phyloP scores from a whole-genome alignment of 495 filamentous ascomycete genomes.

The Penicillium cataractarum region DNA sequence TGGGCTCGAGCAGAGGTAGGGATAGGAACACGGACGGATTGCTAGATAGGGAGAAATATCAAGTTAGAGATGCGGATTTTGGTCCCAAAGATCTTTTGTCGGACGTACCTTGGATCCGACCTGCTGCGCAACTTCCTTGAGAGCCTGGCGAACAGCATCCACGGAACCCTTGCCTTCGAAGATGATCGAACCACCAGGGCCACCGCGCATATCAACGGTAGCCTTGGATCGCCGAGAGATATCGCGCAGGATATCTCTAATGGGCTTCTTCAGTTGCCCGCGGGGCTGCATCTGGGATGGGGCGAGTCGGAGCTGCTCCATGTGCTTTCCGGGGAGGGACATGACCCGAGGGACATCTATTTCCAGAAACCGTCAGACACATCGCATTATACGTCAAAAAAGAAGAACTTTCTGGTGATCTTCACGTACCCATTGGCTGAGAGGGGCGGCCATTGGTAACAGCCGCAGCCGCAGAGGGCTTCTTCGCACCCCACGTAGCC shows the following conservation, averaged over 20 bases:
- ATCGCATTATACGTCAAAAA: not conserved
- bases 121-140: constrained; percentile 83
- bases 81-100: not conserved
- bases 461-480: constrained; percentile 56
- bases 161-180: constrained; percentile 81
- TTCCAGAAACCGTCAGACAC: constrained; percentile 7
- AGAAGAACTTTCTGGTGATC: not conserved
- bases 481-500: constrained; percentile 71
- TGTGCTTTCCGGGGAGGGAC: constrained; percentile 76
- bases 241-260: constrained; percentile 80
- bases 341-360: constrained; percentile 59
- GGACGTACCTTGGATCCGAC: constrained; percentile 76
- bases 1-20: constrained; percentile 79
- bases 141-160: constrained; percentile 75
- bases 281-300: constrained; percentile 72
- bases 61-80: not conserved
- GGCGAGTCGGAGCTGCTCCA: constrained; percentile 70
- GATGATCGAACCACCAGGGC: constrained; percentile 66
- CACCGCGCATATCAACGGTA: constrained; percentile 72
- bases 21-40: constrained; percentile 73
- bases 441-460: constrained; percentile 60
- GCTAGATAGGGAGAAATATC: constrained; percentile 46
- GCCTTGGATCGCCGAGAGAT: constrained; percentile 88
- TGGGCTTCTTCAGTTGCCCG: constrained; percentile 76
- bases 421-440: constrained; percentile 48